Base-by-base conservation (phyloP, 2,329 filamentous ascomycete species). In the Talaromyces rugulosus region DNA sequence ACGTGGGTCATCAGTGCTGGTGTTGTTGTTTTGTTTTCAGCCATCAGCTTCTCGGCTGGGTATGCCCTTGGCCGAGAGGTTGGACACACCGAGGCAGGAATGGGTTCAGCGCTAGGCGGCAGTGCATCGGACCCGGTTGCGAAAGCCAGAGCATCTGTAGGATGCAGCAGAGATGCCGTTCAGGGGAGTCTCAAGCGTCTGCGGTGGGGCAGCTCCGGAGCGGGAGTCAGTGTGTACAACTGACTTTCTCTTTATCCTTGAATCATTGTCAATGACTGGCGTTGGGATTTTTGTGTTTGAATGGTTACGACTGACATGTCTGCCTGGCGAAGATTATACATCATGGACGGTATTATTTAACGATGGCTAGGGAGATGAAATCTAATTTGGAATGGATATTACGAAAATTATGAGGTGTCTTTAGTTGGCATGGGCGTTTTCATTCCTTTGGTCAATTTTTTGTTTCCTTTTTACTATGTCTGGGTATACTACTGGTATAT, bases 1-100 rank as follows among this genome's bases (percentile, higher is more conserved):
- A 87, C 86, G 0, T 89, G 86, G 86, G 83, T 88, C 4, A 82
- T 88, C 54, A 86, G 84, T 56, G 86, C 86, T 0, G 85, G 86
- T 2, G 85, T 88, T 18, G 84, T 88, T 1, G 84, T 88, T 2
- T 78, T 88, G 0, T 82, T 88, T 60, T 86, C 83, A 16, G 86
- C 86, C 2, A 81, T 88, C 64, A 86, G 85, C 67, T 89, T 88
- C 71, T 84, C 84, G 0, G 86, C 86, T 4, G 86, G 86, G 1
- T 88, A 88, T 67, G 82, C 83, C 14, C 78, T 87, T 14, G 86
- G 86, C 11, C 81, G 81, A 60, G 85, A 88, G 65, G 80, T 84
- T 4, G 85, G 84, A 1, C 77, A 80, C 58, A 74, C 81, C 2
- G 85, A 87, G 68, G 69, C 69, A 5, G 71, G 69, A 3, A 55